Evolutionary conservation across 768 basidiomycete genomes (phyloP).

Genomic region (Lentinula sp.): DNA sequence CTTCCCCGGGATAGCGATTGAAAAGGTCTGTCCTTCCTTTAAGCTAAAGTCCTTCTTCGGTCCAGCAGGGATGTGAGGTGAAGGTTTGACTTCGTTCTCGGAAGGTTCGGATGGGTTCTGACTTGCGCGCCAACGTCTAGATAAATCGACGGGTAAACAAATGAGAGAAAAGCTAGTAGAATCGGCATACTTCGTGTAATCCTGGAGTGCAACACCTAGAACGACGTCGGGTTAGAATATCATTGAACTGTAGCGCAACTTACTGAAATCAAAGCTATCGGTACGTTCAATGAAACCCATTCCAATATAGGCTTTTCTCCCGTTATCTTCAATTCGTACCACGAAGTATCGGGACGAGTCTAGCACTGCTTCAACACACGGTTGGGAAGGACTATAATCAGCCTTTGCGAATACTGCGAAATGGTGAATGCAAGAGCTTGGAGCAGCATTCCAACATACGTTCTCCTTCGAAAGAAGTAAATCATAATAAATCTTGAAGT

Average conservation of each 20-base stretch:
- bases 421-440: slow-evolving; percentile 10
- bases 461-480: slow-evolving; percentile 43
- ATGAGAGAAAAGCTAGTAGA: background rate
- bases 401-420: slow-evolving; percentile 79
- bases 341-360: slow-evolving; percentile 97
- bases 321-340: slow-evolving; percentile 81
- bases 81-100: slow-evolving; percentile 35
- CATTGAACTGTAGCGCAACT: slow-evolving; percentile 22
- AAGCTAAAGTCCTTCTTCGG: slow-evolving; percentile 92
- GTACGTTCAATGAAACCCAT: slow-evolving; percentile 88
- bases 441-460: slow-evolving; percentile 36
- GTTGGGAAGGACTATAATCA: slow-evolving; percentile 70
- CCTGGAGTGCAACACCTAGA: slow-evolving; percentile 78
- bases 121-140: slow-evolving; percentile 59
- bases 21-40: slow-evolving; percentile 94
- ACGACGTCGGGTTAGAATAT: slow-evolving; percentile 7
- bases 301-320: slow-evolving; percentile 87
- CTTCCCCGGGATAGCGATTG: slow-evolving; percentile 86
- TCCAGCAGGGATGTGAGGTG: slow-evolving; percentile 67
- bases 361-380: slow-evolving; percentile 90
- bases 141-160: slow-evolving; percentile 7
- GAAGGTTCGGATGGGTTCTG: slow-evolving; percentile 46
- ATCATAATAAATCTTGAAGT: background rate
- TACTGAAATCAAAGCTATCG: slow-evolving; percentile 91
- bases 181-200: slow-evolving; percentile 66